Base-by-base conservation (phyloP, 2,329 filamentous ascomycete species). In the Alternaria sp. region DNA sequence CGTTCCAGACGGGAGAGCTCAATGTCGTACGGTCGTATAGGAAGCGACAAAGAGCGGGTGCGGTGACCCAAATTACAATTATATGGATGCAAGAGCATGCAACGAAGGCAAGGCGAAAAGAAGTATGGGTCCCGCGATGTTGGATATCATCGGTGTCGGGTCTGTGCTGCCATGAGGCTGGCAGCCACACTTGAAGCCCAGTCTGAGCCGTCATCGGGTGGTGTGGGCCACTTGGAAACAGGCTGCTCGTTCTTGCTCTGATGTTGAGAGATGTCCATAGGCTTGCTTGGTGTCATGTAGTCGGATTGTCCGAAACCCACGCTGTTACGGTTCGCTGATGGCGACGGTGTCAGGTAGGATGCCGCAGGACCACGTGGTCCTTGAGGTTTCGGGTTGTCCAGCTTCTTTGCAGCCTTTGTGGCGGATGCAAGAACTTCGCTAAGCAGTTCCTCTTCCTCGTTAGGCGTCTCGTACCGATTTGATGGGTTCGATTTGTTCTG, bases 371-470 rank as follows among this genome's bases (percentile, higher is more conserved):
- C 87, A 25, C 92, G 89, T 3, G 82, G 80, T 49, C 83, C 81
- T 54, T 82, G 83, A 55, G 66, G 60, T 83, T 82, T 75, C 82
- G 70, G 77, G 49, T 68, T 65, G 61, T 89, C 92, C 64, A 97
- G 84, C 10, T 89, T 89, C 76, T 88, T 90, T 75, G 92, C 91
- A 8, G 90, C 92, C 65, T 88, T 88, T 72, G 90, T 90, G 0
- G 94, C 92, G 6, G 92, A 93, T 53, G 89, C 87, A 45, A 97
- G 84, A 20, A 90, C 94, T 80, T 99, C 96, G 71, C 97, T 94
- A 10, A 98, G 86, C 10, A 99, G 86, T 81, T 99, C 96, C 63
- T 99, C 96, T 76, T 98, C 95, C 80, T 99, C 96, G 73, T 97
- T 94, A 1, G 96, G 93, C 0, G 94, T 94, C 76, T 99, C 96